Conservation (phyloP, 1,284 basidiomycete genomes). For the Ceratobasidium sp. region DNA sequence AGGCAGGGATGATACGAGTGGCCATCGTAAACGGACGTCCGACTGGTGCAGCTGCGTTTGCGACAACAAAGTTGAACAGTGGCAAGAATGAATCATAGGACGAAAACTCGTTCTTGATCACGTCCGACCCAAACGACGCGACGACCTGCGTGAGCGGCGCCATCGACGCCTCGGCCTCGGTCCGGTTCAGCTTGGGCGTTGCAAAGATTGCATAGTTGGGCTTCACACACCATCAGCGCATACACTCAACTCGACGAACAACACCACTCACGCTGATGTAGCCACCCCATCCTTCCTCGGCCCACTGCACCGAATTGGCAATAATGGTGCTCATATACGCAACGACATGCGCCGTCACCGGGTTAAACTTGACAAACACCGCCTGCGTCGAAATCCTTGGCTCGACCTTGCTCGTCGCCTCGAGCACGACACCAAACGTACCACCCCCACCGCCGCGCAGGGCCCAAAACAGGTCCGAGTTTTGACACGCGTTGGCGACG, state of each 20-base stretch:
- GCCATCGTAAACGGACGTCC: constrained; percentile 34
- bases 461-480: constrained; percentile 62
- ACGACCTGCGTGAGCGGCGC: constrained; percentile 37
- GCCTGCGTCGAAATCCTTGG: constrained; percentile 36
- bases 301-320: constrained; percentile 40
- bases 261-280: constrained; percentile 36
- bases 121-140: constrained; percentile 34
- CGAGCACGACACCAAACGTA: constrained; percentile 44
- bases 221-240: constrained; percentile 20
- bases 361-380: constrained; percentile 43
- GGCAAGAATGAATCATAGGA: constrained; percentile 39
- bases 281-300: constrained; percentile 47
- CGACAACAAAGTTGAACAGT: constrained; percentile 38
- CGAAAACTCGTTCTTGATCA: constrained; percentile 41
- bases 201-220: constrained; percentile 41
- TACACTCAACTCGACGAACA: background rate
- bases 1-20: constrained; percentile 36
- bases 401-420: constrained; percentile 45
- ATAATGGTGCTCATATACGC: constrained; percentile 37
- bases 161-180: constrained; percentile 33
- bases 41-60: constrained; percentile 41
- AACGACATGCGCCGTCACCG: constrained; percentile 33
- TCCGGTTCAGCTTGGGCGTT: constrained; percentile 40
- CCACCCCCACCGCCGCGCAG: constrained; percentile 56
- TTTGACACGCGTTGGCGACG: constrained; percentile 57